Evolutionary conservation across 2,329 filamentous ascomycete species (phyloP), one percentile per base, ranked within the genome.

Genomic region (Didymella arachidicola): DNA sequence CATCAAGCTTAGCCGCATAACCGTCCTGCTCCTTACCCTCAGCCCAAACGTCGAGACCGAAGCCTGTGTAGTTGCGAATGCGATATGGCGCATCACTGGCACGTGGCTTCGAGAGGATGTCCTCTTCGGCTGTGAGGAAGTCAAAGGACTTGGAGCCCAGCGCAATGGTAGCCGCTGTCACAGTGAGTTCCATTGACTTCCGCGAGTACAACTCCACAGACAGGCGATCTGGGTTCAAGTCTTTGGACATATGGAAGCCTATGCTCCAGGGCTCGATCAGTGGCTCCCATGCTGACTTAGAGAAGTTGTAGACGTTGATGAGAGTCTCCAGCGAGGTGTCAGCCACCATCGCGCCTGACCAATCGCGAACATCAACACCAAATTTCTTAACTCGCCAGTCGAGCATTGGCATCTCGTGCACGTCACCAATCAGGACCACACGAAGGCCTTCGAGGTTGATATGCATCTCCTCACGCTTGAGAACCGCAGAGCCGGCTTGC

Each of bases 281-380:
- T 3, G 95, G 95, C 76, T 99, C 95, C 95, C 95, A 99, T 3
- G 93, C 92, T 0, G 95, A 99, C 76, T 99, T 99, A 14, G 95
- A 95, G 79, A 99, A 99, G 78, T 99, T 99, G 82, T 97, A 99
- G 26, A 99, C 89, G 70, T 98, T 99, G 68, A 96, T 86, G 77
- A 97, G 97, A 64, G 94, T 92, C 62, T 97, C 92, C 46, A 99
- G 88, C n/a, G 87, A 90, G 0, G 92, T 91, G 72, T 97, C 92
- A 0, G 92, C 94, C 70, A 89, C 93, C 76, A 99, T 83, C 22
- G 89, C 89, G 5, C 88, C 89, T 1, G 94, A 94, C 95, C 95
- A 99, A 73, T 99, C 92, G 65, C 90, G 87, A 4, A 96, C 91
- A 44, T 90, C 87, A 2, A 94, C 85, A 5, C 87, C 90, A 72